phyloP scores from a whole-genome alignment of 345 rosid genomes.

The Eucalyptus curtisii region DNA sequence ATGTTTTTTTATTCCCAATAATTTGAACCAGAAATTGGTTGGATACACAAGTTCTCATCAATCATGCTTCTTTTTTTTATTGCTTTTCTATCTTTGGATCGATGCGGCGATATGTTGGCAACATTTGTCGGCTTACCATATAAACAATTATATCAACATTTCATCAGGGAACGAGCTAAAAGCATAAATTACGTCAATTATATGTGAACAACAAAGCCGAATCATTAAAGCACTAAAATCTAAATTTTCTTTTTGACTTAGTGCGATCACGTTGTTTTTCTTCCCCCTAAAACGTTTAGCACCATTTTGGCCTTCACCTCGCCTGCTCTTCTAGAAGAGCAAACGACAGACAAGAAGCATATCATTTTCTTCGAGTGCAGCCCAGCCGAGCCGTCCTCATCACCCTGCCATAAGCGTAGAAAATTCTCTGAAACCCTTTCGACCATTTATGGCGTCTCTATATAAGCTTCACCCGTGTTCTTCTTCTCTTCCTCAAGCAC shows the following conservation, averaged over 20 bases:
- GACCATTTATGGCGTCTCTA: not conserved
- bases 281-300: not conserved
- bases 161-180: accelerated
- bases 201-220: not conserved
- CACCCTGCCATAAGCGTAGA: not conserved
- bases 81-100: not conserved
- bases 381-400: not conserved
- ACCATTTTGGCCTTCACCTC: not conserved
- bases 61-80: not conserved
- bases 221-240: not conserved
- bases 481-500: not conserved
- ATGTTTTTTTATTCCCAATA: not conserved
- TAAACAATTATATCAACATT: not conserved
- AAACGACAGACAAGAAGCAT: not conserved
- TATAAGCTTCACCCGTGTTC: not conserved
- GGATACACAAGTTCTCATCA: not conserved
- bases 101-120: not conserved
- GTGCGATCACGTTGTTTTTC: not conserved
- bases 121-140: too few species aligned
- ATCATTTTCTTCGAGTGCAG: not conserved
- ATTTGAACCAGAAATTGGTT: not conserved
- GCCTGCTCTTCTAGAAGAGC: not conserved
- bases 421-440: not conserved
- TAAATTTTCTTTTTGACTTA: not conserved
- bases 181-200: not conserved